These are phyloP conservation scores for Phaeolepiota aurea DNA, from an alignment of 768 basidiomycete species.

Conservation along the genomic window DNA sequence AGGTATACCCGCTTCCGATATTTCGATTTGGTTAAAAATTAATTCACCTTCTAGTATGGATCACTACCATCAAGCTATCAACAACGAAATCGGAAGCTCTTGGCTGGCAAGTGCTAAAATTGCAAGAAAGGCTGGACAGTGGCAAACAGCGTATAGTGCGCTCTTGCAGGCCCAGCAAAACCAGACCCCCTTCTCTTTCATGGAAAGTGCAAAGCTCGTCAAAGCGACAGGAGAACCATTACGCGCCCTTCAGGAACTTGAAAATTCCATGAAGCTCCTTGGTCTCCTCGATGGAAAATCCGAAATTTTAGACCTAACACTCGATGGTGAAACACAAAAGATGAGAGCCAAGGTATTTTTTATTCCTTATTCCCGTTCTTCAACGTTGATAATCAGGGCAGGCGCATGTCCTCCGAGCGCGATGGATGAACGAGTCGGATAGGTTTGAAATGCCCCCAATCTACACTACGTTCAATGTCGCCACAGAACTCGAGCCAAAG, in stretches of 20 bases:
- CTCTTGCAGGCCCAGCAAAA: slow-evolving; percentile 81
- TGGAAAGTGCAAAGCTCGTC: slow-evolving; percentile 85
- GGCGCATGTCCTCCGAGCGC: slow-evolving; percentile 75
- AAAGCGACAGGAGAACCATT: slow-evolving; percentile 73
- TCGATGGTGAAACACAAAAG: slow-evolving; percentile 40
- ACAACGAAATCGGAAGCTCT: slow-evolving; percentile 63
- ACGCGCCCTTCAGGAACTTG: slow-evolving; percentile 81
- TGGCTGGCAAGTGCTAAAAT: slow-evolving; percentile 96
- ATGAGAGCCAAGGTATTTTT: slow-evolving; percentile 63
- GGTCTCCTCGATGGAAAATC: slow-evolving; percentile 34
- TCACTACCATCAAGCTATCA: slow-evolving; percentile 27
- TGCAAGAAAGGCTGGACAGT: slow-evolving; percentile 90
- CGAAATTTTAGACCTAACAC: slow-evolving; percentile 50
- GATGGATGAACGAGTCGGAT: slow-evolving; percentile 90
- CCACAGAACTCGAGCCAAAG: slow-evolving; percentile 42
- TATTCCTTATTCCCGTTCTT: slow-evolving; percentile 2
- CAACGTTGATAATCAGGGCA: slow-evolving; percentile 15
- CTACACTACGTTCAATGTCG: slow-evolving; percentile 46
- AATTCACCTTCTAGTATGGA: slow-evolving; percentile 26
- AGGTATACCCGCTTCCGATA: slow-evolving; percentile 29
- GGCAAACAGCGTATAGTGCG: slow-evolving; percentile 95
- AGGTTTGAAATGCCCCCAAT: slow-evolving; percentile 65
- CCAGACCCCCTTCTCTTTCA: slow-evolving; percentile 66
- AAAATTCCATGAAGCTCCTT: slow-evolving; percentile 55
- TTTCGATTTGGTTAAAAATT: slow-evolving; percentile 5